phyloP scores from a whole-genome alignment of 23 red algal genomes.

The Cyanidioschyzon merolae region DNA sequence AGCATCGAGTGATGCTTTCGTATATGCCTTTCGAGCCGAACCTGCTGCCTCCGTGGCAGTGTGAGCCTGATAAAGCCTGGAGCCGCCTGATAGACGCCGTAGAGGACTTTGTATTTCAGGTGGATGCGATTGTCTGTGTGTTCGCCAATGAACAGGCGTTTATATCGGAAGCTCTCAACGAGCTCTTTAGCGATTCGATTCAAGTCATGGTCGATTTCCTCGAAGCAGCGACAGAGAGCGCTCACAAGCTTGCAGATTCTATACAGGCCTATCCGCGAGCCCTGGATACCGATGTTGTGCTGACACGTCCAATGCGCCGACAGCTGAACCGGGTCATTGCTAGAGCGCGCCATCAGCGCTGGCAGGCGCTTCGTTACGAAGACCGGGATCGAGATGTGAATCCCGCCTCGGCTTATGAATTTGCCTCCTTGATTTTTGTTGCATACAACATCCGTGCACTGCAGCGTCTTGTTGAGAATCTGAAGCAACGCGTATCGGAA shows the following conservation, averaged over 20 bases:
- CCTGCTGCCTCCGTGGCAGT: constrained; percentile 25
- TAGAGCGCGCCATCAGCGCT: constrained; percentile 9
- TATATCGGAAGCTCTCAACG: not conserved
- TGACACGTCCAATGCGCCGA: not conserved
- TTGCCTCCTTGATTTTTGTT: constrained; percentile 25
- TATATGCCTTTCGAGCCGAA: constrained; percentile 27
- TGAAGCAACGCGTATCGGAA: not conserved
- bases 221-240: not conserved
- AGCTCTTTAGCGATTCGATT: constrained; percentile 10
- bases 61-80: constrained; percentile 27
- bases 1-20: constrained; percentile 25
- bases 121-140: constrained; percentile 16
- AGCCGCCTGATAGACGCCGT: constrained; percentile 7
- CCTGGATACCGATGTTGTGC: not conserved
- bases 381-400: not conserved
- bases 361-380: not conserved
- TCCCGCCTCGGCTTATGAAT: constrained; percentile 10
- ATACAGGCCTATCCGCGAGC: constrained; percentile 19
- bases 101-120: constrained; percentile 18
- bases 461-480: constrained; percentile 15
- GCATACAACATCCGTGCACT: constrained; percentile 16
- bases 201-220: constrained; percentile 10
- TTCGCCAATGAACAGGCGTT: constrained; percentile 14
- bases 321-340: constrained; percentile 9
- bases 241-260: not conserved